Base-by-base conservation (phyloP, 2,329 filamentous ascomycete species). In the Aspergillus costaricaensis region DNA sequence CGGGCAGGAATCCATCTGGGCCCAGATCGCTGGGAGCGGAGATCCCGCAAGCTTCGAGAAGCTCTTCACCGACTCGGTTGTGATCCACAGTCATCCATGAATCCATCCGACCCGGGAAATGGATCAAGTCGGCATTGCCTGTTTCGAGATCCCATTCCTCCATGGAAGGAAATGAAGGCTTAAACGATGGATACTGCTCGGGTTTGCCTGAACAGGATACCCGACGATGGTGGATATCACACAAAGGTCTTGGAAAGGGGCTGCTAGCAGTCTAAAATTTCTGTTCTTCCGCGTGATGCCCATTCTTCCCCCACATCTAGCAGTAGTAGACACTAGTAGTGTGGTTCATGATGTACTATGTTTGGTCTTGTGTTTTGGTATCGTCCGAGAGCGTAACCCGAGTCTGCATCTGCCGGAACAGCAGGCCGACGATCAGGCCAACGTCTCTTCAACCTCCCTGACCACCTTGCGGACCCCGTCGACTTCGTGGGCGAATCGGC, bases 401-500 rank as follows among this genome's bases (percentile, higher is more conserved):
- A 14, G 23, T 5, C 36, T 25, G 27, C 14, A 14, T n/a, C 39
- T 21, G 19, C 12, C 10, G 32, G 25, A 36, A 12, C 32, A 36
- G 36, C 30, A 53, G 14, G 10, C 51, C 36, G 17, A n/a, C 10
- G 10, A 10, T 64, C 44, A 65, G 23, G 36, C 39, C 32, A 79
- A 58, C 47, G 72, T 76, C 61, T 79, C 79, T 8, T 86, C 84
- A 32, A 95, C 86, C 74, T 96, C 91, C 32, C 81, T 76, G 50
- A 94, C 87, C 5, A 92, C 91, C 77, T 86, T 86, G 62, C 85
- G 82, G 66, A 96, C 87, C 55, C 88, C 88, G 38, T 84, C 83
- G 8, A 90, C 83, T 70, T 94, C 87, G 77, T 96, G 91, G 12
- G 87, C 91, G 74, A 95, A 96, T 27, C 92, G 79, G 0, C 91